Conservation (phyloP, 345 rosid genomes). For the Kernera saxatilis region DNA sequence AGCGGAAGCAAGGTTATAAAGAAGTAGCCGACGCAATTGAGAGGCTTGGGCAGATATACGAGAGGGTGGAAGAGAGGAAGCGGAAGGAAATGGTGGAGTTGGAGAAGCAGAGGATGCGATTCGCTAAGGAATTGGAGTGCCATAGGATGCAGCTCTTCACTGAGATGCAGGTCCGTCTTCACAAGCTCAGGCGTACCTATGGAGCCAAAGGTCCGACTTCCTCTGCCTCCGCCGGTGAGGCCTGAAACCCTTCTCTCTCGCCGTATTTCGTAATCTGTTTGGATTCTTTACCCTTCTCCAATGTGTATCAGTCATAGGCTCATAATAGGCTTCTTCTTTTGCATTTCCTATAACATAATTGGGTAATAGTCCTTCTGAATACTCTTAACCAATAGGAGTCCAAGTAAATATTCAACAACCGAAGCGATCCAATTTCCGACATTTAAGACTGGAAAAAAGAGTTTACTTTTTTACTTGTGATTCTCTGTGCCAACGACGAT, state of each 20-base stretch:
- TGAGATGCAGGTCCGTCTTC: conserved; percentile 93
- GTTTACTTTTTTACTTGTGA: not conserved
- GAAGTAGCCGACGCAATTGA: conserved; percentile 64
- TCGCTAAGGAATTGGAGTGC: conserved; percentile 87
- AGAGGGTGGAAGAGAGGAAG: conserved; percentile 80
- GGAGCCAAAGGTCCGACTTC: conserved; percentile 32
- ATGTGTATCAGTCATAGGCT: not conserved
- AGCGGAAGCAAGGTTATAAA: conserved; percentile 45
- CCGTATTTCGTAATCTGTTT: not conserved
- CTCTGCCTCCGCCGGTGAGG: conserved; percentile 33
- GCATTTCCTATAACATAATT: not conserved
- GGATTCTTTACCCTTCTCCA: not conserved
- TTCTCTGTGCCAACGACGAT: not conserved
- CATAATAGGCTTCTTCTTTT: not conserved
- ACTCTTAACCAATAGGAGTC: not conserved
- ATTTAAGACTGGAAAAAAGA: not conserved
- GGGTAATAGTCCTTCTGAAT: not conserved
- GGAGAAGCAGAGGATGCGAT: conserved; percentile 98
- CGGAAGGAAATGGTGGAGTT: conserved; percentile 90
- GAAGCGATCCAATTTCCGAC: not conserved
- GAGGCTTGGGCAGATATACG: conserved; percentile 81
- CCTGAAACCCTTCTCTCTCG: not conserved
- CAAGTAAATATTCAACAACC: not conserved
- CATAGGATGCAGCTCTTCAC: conserved; percentile 94
- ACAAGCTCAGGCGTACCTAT: conserved; percentile 63